Conservation (phyloP, 148 eudicot species). For the Beta vulgaris region DNA sequence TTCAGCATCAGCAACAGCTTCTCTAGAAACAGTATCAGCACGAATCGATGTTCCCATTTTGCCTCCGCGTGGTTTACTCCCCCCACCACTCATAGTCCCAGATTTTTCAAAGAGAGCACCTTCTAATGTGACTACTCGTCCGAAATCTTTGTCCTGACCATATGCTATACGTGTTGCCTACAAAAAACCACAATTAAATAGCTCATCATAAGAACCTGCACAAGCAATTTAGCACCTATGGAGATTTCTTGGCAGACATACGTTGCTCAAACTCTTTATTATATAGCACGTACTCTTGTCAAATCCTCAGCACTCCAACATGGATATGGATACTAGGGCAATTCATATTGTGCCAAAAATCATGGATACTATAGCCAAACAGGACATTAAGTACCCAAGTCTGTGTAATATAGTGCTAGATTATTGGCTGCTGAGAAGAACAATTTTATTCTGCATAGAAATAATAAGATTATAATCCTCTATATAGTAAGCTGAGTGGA, state of each 20-base stretch:
- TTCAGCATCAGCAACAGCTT: constrained; percentile 74
- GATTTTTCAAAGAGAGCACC: constrained; percentile 91
- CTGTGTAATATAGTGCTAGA: too few relatives aligned
- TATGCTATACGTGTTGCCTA: constrained; percentile 96
- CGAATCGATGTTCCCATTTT: constrained; percentile 93
- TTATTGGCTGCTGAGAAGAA: background rate
- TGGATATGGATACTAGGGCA: too few relatives aligned
- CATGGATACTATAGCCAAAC: too few relatives aligned
- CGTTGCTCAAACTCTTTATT: too few relatives aligned
- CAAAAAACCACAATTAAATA: constrained; percentile 5
- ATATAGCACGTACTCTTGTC: too few relatives aligned
- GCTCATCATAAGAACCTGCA: background rate
- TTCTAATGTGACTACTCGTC: constrained; percentile 87
- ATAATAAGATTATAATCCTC: background rate
- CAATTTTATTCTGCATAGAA: background rate
- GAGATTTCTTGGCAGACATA: background rate
- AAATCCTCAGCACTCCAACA: too few relatives aligned
- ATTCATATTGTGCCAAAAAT: too few relatives aligned
- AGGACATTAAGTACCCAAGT: too few relatives aligned
- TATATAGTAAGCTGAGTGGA: background rate
- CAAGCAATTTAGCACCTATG: background rate
- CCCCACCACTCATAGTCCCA: constrained; percentile 99
- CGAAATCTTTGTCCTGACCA: constrained; percentile 58
- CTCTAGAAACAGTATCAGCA: constrained; percentile 76
- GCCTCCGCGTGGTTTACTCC: constrained; percentile 92